These are phyloP conservation scores for Clitocybe nebularis DNA, from an alignment of 1,284 basidiomycete genomes.

Conservation along the genomic window DNA sequence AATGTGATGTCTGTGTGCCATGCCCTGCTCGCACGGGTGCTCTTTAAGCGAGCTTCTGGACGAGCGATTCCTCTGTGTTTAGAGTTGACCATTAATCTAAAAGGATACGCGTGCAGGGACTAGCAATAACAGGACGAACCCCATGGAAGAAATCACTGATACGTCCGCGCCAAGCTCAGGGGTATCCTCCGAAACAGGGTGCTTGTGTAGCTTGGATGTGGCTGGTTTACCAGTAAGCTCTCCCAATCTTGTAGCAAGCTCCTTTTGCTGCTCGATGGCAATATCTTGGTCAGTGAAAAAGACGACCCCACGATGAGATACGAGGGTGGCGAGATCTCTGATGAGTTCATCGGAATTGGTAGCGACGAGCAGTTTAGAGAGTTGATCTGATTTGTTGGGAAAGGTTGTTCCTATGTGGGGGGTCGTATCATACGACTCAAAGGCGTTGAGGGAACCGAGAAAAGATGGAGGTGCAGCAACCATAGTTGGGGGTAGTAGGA, in stretches of 20 bases:
- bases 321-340: conserved; percentile 44
- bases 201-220: conserved; percentile 55
- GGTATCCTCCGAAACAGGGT: conserved; percentile 57
- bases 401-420: conserved; percentile 34
- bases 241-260: conserved; percentile 49
- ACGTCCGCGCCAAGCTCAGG: conserved; percentile 47
- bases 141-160: conserved; percentile 41
- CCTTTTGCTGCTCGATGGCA: conserved; percentile 31
- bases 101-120: background rate
- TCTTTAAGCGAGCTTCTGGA: conserved; percentile 24
- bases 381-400: conserved; percentile 25
- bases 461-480: conserved; percentile 17
- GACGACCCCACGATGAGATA: conserved; percentile 69
- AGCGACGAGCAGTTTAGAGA: conserved; percentile 26
- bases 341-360: conserved; percentile 29
- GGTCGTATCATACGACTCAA: conserved; percentile 25
- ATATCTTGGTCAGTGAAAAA: conserved; percentile 57
- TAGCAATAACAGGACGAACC: conserved; percentile 20
- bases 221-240: conserved; percentile 54
- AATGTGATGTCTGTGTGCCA: conserved; percentile 71
- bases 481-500: conserved; percentile 5
- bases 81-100: background rate
- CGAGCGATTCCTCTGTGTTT: conserved; percentile 39
- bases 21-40: conserved; percentile 34
- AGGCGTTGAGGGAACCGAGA: conserved; percentile 21